phyloP scores from a whole-genome alignment of 2,329 filamentous ascomycete species.

The Zarea fungicola region DNA sequence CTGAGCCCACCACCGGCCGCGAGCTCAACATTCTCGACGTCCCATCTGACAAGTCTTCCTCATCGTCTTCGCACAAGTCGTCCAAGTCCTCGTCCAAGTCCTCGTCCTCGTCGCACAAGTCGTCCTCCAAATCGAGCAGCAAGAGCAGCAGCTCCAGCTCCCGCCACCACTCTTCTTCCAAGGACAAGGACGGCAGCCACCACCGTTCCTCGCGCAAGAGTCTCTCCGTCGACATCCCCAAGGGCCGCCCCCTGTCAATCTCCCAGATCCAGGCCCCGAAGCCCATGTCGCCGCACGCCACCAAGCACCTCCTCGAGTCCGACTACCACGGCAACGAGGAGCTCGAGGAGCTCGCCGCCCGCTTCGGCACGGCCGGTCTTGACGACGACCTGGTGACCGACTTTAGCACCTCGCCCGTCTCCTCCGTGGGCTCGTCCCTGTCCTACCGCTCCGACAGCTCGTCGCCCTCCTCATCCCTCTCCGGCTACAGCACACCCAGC shows the following conservation, averaged over 20 bases:
- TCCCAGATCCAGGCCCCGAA: conserved; percentile 89
- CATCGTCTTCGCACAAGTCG: conserved; percentile 37
- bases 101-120: conserved; percentile 28
- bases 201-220: conserved; percentile 40
- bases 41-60: conserved; percentile 44
- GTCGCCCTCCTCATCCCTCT: conserved; percentile 66
- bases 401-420: conserved; percentile 55
- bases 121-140: conserved; percentile 39
- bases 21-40: conserved; percentile 97
- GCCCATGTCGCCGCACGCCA: conserved; percentile 82
- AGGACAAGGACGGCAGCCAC: conserved; percentile 34
- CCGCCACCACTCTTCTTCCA: conserved; percentile 42
- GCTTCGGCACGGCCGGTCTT: conserved; percentile 60
- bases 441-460: conserved; percentile 70
- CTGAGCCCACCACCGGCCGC: conserved; percentile 94
- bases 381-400: conserved; percentile 51
- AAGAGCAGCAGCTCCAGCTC: no score
- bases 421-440: conserved; percentile 64
- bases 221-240: conserved; percentile 65
- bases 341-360: conserved; percentile 73
- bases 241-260: conserved; percentile 81
- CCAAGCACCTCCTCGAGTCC: conserved; percentile 77
- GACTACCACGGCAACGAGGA: conserved; percentile 69
- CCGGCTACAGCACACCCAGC: conserved; percentile 72
- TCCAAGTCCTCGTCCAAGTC: conserved; percentile 41